These are phyloP conservation scores for Gracilaria gracilis DNA, from an alignment of 23 red algal genomes.

Conservation along the genomic window DNA sequence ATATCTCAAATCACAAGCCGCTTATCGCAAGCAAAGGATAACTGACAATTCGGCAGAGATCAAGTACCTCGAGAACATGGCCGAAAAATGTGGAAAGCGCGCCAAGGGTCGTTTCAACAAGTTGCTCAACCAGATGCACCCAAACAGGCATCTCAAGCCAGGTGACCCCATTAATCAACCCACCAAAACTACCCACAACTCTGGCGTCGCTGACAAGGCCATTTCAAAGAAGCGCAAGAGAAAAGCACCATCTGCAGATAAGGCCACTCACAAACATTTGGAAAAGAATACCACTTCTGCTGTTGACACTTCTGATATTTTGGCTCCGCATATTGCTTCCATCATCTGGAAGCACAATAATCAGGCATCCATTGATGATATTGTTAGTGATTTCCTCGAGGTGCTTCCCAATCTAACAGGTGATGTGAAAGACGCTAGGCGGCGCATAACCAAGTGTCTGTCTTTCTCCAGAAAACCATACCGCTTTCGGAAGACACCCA, in stretches of 20 bases:
- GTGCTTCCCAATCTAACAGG: slow-evolving; percentile 1
- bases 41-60: slow-evolving; percentile 35
- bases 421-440: slow-evolving; percentile 17
- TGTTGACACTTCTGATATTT: slow-evolving; percentile 1
- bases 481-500: slow-evolving; percentile 25
- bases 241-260: slow-evolving; percentile 27
- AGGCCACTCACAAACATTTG: slow-evolving; percentile 1
- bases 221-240: slow-evolving; percentile 66
- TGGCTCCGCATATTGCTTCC: slow-evolving; percentile 32
- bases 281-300: background rate
- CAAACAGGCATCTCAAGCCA: slow-evolving; percentile 45
- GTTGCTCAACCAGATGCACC: slow-evolving; percentile 61
- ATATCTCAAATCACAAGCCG: slow-evolving; percentile 18
- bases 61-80: slow-evolving; percentile 56
- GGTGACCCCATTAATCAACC: slow-evolving; percentile 54
- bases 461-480: slow-evolving; percentile 38
- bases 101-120: slow-evolving; percentile 48
- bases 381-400: slow-evolving; percentile 19
- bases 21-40: slow-evolving; percentile 40
- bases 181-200: slow-evolving; percentile 23
- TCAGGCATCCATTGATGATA: slow-evolving; percentile 26
- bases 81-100: slow-evolving; percentile 46
- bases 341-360: slow-evolving; percentile 44
- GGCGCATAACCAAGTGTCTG: slow-evolving; percentile 30
- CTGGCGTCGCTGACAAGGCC: slow-evolving; percentile 32